Conservation (phyloP, 495 filamentous ascomycete species). For the Xylaria telfairii region DNA sequence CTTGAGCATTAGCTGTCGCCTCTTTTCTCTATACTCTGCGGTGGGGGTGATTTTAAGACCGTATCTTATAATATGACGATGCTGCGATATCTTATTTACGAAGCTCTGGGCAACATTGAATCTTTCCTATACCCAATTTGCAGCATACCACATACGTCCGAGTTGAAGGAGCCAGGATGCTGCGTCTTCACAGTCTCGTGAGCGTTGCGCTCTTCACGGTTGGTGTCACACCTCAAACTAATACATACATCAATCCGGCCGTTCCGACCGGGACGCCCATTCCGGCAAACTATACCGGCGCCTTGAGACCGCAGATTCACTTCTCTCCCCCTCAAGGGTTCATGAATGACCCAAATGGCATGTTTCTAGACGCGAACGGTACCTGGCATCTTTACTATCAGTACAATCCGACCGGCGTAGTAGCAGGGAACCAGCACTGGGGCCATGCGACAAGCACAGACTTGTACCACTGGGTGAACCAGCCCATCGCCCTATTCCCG, state of each 20-base stretch:
- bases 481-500: slow-evolving; percentile 56
- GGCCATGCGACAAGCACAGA: slow-evolving; percentile 59
- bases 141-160: not conserved
- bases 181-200: not conserved
- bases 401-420: slow-evolving; percentile 54
- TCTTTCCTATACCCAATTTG: not conserved
- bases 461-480: slow-evolving; percentile 60
- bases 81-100: not conserved
- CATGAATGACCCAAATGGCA: slow-evolving; percentile 68
- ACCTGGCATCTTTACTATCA: slow-evolving; percentile 63
- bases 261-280: slow-evolving; percentile 48
- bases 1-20: not conserved
- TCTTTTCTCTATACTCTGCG: too few relatives aligned
- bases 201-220: not conserved
- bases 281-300: slow-evolving; percentile 45
- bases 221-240: not conserved
- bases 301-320: slow-evolving; percentile 57
- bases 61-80: not conserved
- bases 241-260: slow-evolving; percentile 37
- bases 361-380: slow-evolving; percentile 55
- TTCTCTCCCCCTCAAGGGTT: slow-evolving; percentile 59
- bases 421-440: slow-evolving; percentile 62
- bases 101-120: not conserved
- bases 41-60: not conserved
- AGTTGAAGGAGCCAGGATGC: not conserved